These are phyloP conservation scores for Fragaria ananassa DNA, from an alignment of 306 rosid species.

Conservation along the genomic window DNA sequence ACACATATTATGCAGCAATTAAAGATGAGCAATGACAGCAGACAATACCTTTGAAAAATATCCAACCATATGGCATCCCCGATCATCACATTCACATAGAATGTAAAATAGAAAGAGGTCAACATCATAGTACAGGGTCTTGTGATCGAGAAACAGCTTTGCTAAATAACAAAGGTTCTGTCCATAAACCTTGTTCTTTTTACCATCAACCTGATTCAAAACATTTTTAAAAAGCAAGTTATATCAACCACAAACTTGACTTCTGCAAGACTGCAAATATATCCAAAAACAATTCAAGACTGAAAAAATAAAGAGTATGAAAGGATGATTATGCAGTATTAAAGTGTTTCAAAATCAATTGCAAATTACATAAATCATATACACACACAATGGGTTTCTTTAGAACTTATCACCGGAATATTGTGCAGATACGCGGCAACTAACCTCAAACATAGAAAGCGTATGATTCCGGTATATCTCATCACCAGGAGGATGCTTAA, in stretches of 20 bases:
- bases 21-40: not conserved
- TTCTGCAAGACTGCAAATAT: not conserved
- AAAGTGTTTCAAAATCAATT: not conserved
- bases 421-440: constrained; percentile 14
- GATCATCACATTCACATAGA: constrained; percentile 94
- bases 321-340: not conserved
- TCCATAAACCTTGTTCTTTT: constrained; percentile 98
- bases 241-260: constrained; percentile 16
- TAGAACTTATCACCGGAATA: not conserved
- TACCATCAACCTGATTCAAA: constrained; percentile 87
- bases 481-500: constrained; percentile 99
- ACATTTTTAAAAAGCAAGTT: constrained; percentile 9
- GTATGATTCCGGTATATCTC: constrained; percentile 96
- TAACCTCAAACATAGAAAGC: constrained; percentile 99
- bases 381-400: not conserved
- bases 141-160: constrained; percentile 95
- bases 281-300: not conserved
- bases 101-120: constrained; percentile 95
- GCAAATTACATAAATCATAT: not conserved
- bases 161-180: constrained; percentile 99
- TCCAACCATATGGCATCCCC: constrained; percentile 99
- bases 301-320: not conserved
- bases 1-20: not conserved
- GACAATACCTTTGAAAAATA: constrained; percentile 86
- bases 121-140: constrained; percentile 96